Evolutionary conservation across 1,139 yeast genomes (phyloP).

Genomic region (Magnusiomyces clavatus): DNA sequence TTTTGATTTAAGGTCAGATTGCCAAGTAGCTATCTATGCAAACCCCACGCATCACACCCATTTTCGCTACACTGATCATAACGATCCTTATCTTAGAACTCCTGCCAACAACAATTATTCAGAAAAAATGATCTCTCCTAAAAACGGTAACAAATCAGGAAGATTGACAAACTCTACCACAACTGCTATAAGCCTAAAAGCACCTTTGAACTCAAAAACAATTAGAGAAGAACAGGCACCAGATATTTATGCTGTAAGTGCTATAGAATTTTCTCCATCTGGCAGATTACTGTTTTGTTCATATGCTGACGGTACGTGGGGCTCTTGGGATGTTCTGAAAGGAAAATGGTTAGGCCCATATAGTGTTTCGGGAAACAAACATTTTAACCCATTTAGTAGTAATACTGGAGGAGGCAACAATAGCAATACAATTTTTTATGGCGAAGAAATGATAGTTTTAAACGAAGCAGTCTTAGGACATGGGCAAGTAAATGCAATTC

Average conservation of each 20-base stretch:
- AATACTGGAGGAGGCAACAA: not conserved
- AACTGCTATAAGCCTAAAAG: not conserved
- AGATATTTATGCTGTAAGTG: slow-evolving; percentile 37
- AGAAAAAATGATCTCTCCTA: not conserved
- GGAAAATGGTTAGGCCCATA: slow-evolving; percentile 50
- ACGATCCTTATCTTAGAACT: not conserved
- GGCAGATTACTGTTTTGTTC: slow-evolving; percentile 72
- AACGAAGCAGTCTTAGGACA: slow-evolving; percentile 11
- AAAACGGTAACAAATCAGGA: not conserved
- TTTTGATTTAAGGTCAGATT: slow-evolving; percentile 72
- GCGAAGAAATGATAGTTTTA: slow-evolving; percentile 13
- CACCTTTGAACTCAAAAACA: not conserved
- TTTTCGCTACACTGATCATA: not conserved
- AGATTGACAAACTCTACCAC: not conserved
- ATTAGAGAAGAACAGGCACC: slow-evolving; percentile 9
- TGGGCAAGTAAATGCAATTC: slow-evolving; percentile 55
- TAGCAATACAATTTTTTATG: not conserved
- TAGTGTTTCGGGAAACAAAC: slow-evolving; percentile 32
- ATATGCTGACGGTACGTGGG: slow-evolving; percentile 67
- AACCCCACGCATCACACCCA: slow-evolving; percentile 24
- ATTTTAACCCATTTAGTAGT: slow-evolving; percentile 33
- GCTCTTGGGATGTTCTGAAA: slow-evolving; percentile 71
- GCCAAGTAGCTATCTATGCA: slow-evolving; percentile 52
- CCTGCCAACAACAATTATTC: not conserved
- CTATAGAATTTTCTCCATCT: slow-evolving; percentile 66